Conservation (phyloP, 148 eudicot species). For the Vaccinium vitisidaea region DNA sequence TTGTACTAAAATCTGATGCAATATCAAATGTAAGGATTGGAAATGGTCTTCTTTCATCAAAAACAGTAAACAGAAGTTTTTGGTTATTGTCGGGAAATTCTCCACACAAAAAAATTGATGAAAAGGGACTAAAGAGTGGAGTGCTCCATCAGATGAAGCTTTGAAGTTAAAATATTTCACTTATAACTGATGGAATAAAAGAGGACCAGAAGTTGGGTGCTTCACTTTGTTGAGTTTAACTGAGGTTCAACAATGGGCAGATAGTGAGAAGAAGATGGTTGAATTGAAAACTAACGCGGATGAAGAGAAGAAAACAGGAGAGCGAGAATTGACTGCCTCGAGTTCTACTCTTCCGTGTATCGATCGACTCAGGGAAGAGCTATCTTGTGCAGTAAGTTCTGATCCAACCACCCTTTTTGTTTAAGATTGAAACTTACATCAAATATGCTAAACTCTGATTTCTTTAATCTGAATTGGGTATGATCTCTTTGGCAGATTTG, state of each 20-base stretch:
- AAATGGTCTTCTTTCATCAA: neutral
- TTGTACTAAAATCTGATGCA: neutral
- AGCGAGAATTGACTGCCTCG: slow-evolving; percentile 29
- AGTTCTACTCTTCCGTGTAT: slow-evolving; percentile 53
- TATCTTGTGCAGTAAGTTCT: slow-evolving; percentile 82
- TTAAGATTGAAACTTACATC: neutral
- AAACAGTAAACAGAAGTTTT: neutral
- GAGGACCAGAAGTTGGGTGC: neutral
- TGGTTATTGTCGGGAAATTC: neutral
- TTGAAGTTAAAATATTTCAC: neutral
- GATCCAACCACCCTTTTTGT: neutral
- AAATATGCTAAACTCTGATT: neutral
- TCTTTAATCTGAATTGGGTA: neutral
- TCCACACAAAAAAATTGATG: neutral
- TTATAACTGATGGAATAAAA: neutral
- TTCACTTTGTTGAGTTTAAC: neutral
- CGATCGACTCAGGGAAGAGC: slow-evolving; percentile 84
- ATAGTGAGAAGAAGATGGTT: slow-evolving; percentile 27
- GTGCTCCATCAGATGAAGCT: neutral
- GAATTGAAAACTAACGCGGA: slow-evolving; percentile 21
- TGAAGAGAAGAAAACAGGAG: slow-evolving; percentile 36
- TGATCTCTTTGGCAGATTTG: slow-evolving; percentile 58
- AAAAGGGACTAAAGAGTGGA: neutral
- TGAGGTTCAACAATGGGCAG: slow-evolving; percentile 21
- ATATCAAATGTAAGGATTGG: neutral